Evolutionary conservation across 371 early-diverging fungal genomes (phyloP), one percentile per base, ranked within the genome.

Genomic region (Mortierella sp.): DNA sequence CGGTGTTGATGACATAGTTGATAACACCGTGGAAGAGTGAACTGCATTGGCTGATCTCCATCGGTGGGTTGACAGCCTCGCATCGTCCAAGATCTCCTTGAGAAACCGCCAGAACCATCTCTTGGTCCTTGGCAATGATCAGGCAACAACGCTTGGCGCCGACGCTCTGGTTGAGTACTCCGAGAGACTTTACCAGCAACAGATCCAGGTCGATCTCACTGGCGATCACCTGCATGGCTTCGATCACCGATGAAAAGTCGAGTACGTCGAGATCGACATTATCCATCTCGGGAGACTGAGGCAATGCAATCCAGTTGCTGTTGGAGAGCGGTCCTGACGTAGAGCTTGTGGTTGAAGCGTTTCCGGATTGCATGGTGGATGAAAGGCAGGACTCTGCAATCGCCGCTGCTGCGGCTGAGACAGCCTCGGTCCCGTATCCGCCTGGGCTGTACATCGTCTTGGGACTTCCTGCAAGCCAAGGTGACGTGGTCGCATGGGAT

Each of bases 141-240:
- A 83, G 45, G 16, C 76, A 79, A 24, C 84, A 83, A 7, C 70
- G 58, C 22, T 48, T 74, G 22, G 84, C 84, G 0, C 84, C 79
- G 7, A 83, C 84, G 22, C 70, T 73, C 66, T 83, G 84, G 45
- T 83, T 83, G 44, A 83, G 37, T 2, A 83, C 84, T 0, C 79
- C 79, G 3, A 83, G 58, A 2, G 84, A 83, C 63, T 83, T 83
- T 41, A 83, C 79, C n/a, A 83, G 61, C 31, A 83, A 61, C 24
- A 73, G 43, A 16, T 79, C 79, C 39, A 83, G 66, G 37, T 83
- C 84, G 13, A 83, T 83, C 58, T 83, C 84, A 47, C 79, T 79
- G 2, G 84, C 84, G 37, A 83, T 70, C 2, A 83, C 84, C 39
- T 83, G 84, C 84, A 83, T 83, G 2, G 84, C 84, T 0, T 83